phyloP scores from a whole-genome alignment of 2,329 filamentous ascomycete species.

The Verticillium longisporum region DNA sequence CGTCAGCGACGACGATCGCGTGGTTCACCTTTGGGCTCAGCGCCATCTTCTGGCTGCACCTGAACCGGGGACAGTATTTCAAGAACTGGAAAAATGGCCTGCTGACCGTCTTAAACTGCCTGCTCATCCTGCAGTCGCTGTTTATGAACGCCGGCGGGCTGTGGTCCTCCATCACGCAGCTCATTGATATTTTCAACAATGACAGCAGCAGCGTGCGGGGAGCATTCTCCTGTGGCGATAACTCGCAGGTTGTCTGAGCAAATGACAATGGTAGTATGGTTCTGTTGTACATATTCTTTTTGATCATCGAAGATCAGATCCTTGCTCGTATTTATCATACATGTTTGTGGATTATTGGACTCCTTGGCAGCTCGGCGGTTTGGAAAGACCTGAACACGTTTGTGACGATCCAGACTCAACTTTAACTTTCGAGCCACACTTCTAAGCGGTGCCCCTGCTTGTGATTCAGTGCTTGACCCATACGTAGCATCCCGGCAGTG shows the following conservation, averaged over 20 bases:
- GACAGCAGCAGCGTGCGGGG: constrained; percentile 19
- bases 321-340: too few relatives aligned
- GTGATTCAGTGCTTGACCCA: too few relatives aligned
- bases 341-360: background rate
- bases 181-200: constrained; percentile 22
- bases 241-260: constrained; percentile 20
- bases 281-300: background rate
- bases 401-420: too few relatives aligned
- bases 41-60: constrained; percentile 27
- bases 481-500: too few relatives aligned
- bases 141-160: constrained; percentile 28
- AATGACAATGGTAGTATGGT: background rate
- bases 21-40: constrained; percentile 28
- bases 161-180: constrained; percentile 24
- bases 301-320: background rate
- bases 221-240: constrained; percentile 25
- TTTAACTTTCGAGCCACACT: too few relatives aligned
- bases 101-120: constrained; percentile 20
- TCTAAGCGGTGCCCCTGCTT: too few relatives aligned
- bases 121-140: constrained; percentile 22
- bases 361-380: too few relatives aligned
- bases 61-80: constrained; percentile 25
- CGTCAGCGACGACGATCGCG: constrained; percentile 26
- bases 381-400: too few relatives aligned
- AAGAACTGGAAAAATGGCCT: constrained; percentile 19